Conservation (phyloP, 116 monocot genomes). For the Posidonia oceanica region DNA sequence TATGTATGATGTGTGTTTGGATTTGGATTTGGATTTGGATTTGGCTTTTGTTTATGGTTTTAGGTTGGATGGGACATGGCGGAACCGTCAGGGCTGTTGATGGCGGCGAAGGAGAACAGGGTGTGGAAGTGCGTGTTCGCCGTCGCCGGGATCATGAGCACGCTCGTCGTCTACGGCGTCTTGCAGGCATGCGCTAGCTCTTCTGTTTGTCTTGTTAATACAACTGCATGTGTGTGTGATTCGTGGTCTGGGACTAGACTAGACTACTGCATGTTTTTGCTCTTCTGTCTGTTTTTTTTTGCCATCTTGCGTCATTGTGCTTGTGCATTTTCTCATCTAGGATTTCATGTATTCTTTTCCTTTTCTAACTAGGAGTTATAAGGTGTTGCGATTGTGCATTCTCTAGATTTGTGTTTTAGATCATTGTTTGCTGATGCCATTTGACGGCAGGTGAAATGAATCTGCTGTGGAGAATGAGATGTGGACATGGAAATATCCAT, state of each 20-base stretch:
- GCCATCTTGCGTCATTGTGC: too few species aligned
- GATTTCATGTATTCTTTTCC: too few species aligned
- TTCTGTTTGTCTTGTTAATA: not conserved
- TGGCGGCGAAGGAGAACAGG: slow-evolving; percentile 22
- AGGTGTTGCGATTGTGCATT: not conserved
- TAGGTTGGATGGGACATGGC: slow-evolving; percentile 1
- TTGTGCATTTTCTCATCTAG: too few species aligned
- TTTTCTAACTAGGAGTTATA: not conserved
- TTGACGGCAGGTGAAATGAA: too few species aligned
- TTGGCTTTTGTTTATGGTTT: not conserved
- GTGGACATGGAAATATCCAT: too few species aligned
- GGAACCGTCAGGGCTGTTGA: not conserved
- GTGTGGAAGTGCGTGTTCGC: slow-evolving; percentile 37
- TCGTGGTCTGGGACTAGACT: not conserved
- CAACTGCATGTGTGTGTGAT: not conserved
- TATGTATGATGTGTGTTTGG: not conserved
- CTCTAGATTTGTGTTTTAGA: too few species aligned
- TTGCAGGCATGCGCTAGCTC: slow-evolving; percentile 34
- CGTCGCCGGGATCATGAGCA: slow-evolving; percentile 72
- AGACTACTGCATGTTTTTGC: not conserved
- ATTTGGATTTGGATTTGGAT: not conserved
- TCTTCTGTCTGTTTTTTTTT: not conserved
- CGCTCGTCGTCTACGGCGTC: slow-evolving; percentile 72
- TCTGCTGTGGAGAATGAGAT: too few species aligned
- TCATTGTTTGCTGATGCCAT: too few species aligned